Evolutionary conservation across 768 basidiomycete genomes (phyloP).

Genomic region (Phlegmacium glaucopus): DNA sequence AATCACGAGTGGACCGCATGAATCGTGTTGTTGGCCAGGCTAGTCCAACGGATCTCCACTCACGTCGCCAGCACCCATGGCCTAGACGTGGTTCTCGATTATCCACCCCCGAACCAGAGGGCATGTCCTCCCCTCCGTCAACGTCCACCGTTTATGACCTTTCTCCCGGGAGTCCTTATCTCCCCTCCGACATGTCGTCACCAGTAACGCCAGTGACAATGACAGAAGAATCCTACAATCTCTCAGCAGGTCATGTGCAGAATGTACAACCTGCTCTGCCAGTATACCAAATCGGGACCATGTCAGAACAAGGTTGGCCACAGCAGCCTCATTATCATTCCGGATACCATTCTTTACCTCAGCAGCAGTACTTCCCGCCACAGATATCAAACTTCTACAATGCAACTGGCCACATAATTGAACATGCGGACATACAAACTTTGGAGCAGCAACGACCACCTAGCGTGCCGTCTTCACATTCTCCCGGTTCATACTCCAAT

Average conservation of each 20-base stretch:
- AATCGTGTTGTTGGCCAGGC: slow-evolving; percentile 29
- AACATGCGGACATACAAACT: not conserved
- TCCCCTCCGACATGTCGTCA: slow-evolving; percentile 13
- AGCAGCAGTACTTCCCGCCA: slow-evolving; percentile 12
- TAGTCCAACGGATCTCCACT: slow-evolving; percentile 29
- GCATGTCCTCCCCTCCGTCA: slow-evolving; percentile 8
- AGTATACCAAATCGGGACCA: slow-evolving; percentile 8
- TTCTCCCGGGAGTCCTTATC: slow-evolving; percentile 14
- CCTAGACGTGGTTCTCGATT: slow-evolving; percentile 30
- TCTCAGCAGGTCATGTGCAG: slow-evolving; percentile 3
- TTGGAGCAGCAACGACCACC: not conserved
- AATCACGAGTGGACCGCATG: slow-evolving; percentile 32
- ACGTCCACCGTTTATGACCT: slow-evolving; percentile 7
- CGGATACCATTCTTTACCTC: not conserved
- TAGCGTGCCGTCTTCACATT: not conserved
- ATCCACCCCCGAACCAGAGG: slow-evolving; percentile 35
- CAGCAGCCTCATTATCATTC: slow-evolving; percentile 3
- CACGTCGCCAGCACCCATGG: slow-evolving; percentile 25
- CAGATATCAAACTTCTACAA: not conserved
- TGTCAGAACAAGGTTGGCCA: slow-evolving; percentile 10
- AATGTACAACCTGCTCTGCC: slow-evolving; percentile 5
- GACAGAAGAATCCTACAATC: slow-evolving; percentile 14
- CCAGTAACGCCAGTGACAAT: slow-evolving; percentile 15
- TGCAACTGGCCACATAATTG: slow-evolving; percentile 4
- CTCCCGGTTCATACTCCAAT: not conserved